phyloP scores from a whole-genome alignment of 768 basidiomycete species.

The Tubosaeta sp. region DNA sequence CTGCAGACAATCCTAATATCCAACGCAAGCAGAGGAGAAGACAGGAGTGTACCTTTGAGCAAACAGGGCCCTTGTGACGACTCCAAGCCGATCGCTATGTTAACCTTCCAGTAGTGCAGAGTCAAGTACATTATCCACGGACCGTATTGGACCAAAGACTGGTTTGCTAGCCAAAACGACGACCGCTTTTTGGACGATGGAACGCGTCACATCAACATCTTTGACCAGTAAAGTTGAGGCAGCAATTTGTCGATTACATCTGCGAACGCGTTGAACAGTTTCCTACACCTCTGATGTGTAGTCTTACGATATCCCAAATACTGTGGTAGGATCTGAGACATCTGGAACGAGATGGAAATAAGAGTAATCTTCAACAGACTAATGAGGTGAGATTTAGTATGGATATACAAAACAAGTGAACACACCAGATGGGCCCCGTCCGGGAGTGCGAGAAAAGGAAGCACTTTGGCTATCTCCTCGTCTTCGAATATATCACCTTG shows the following conservation, averaged over 20 bases:
- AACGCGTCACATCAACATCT: constrained; percentile 84
- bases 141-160: constrained; percentile 92
- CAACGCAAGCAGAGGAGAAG: neutral
- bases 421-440: constrained; percentile 92
- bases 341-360: constrained; percentile 90
- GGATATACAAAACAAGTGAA: neutral
- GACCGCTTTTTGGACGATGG: constrained; percentile 96
- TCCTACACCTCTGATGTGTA: neutral
- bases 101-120: constrained; percentile 3
- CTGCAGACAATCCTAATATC: constrained; percentile 30
- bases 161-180: constrained; percentile 90
- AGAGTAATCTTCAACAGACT: constrained; percentile 77
- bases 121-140: constrained; percentile 3
- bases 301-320: constrained; percentile 91
- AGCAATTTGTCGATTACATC: constrained; percentile 93
- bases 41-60: constrained; percentile 56
- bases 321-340: constrained; percentile 65
- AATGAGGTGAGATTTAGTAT: constrained; percentile 7
- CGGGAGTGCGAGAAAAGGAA: constrained; percentile 94
- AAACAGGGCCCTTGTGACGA: constrained; percentile 90
- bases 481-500: constrained; percentile 78
- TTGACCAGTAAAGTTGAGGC: constrained; percentile 73
- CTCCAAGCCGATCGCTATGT: constrained; percentile 82
- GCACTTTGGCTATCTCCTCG: constrained; percentile 76
- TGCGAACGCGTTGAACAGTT: constrained; percentile 26